Base-by-base conservation (phyloP, 208 protist genomes). In the Leishmania gerbilli region DNA sequence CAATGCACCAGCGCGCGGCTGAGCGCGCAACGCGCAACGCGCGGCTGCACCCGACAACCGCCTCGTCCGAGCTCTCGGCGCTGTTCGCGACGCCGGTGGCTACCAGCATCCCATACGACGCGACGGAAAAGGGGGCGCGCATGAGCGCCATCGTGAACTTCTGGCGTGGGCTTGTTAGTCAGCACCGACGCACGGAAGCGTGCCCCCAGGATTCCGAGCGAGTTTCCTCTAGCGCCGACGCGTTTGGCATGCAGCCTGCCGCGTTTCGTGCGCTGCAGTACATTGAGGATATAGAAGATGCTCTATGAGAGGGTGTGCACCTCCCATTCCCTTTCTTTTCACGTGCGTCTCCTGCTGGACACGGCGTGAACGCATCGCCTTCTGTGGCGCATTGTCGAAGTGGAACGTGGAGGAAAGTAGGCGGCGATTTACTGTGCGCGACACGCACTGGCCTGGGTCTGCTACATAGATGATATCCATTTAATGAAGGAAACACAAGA, bases 61-160 rank as follows among this genome's bases (percentile, higher is more conserved):
- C 71, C n/a, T 64, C 76, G 42, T 15, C 34, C 1, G 79, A 79
- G 21, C 58, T 65, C n/a, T 68, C 74, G 24, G 68, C 27, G n/a
- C 15, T 56, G 24, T 65, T 84, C 42, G 77, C 67, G 24, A 11
- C 11, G 21, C 53, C 80, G 4, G 51, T 71, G 45, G 45, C 31
- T 17, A 56, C 62, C 11, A 77, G 7, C 55, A 58, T 82, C 21
- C 77, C 84, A 1, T 80, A 79, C 67, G 76, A 81, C 34, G 79
- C 56, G 21, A 83, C 81, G 0, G 83, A 92, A 53, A 91, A 85
- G 45, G 82, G 68, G 45, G 81, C 80, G 0, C 86, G 89, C 31
- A 90, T 94, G 56, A 83, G 87, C 74, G 82, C 82, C 24, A 94
- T 93, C 76, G 82, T 94, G 55, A 83, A 86, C 60, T 89, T 94